A percentile compares a stretch with the other conserved stretches of the same genome.
Conservation (phyloP, 225 moss, liverwort and hornwort species). For the Pseudoscleropodium purum region DNA sequence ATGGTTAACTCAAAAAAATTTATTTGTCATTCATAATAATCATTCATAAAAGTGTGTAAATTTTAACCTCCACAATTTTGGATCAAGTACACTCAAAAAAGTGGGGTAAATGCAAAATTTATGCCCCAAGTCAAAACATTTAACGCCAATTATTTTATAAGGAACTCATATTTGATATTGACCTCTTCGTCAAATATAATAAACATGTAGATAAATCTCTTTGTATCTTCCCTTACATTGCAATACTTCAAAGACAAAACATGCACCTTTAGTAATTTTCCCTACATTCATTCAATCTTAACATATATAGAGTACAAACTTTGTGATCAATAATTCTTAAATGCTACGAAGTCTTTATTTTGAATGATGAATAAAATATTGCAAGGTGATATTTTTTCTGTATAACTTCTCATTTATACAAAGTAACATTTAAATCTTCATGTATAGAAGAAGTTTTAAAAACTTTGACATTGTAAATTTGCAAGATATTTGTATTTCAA, state of each 20-base stretch:
- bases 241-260: not conserved
- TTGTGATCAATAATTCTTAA: not conserved
- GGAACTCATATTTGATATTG: not conserved
- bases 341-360: not conserved
- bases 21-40: no score
- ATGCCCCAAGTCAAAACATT: no score
- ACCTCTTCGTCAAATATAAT: no score
- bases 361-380: not conserved
- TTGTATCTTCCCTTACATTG: not conserved
- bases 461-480: no score
- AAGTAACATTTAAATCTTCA: not conserved
- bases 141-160: not conserved
- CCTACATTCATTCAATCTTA: not conserved
- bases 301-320: no score
- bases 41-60: no score
- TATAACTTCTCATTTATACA: not conserved
- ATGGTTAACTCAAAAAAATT: no score
- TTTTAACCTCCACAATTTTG: no score
- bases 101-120: no score
- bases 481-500: no score
- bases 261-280: rapidly evolving
- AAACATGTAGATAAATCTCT: not conserved
- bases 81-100: no score
- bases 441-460: no score
- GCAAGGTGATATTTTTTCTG: not conserved